Evolutionary conservation across 176 grass and related monocot genomes (phyloP).

Genomic region (Avena insularis): DNA sequence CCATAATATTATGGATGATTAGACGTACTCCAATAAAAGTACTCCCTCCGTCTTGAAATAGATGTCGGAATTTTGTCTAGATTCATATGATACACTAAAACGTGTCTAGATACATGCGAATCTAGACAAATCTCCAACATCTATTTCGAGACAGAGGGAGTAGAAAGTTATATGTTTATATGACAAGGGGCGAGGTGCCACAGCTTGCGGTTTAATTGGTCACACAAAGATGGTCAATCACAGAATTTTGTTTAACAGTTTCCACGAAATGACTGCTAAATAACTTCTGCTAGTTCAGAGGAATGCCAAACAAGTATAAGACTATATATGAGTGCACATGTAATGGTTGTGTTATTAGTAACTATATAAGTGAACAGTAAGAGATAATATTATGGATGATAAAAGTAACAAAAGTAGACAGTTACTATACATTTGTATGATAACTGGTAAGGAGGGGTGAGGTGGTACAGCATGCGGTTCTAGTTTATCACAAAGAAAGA

Average conservation of each 20-base stretch:
- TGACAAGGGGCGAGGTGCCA: not conserved
- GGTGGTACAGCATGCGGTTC: not conserved
- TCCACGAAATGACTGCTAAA: constrained; percentile 13
- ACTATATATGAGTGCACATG: not conserved
- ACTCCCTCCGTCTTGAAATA: no score
- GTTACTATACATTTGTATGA: not conserved
- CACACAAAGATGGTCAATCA: not conserved
- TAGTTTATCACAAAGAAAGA: constrained; percentile 3
- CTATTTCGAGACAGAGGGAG: no score
- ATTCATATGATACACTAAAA: no score
- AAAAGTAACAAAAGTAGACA: no score
- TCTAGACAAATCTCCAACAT: no score
- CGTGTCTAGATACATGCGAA: no score
- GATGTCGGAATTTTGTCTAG: no score
- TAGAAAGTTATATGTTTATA: not conserved
- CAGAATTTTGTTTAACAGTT: not conserved
- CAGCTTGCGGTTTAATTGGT: not conserved
- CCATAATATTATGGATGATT: not conserved
- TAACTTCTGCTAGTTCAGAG: constrained; percentile 23
- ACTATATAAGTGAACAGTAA: not conserved
- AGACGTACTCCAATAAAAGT: not conserved
- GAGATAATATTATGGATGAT: constrained; percentile 21
- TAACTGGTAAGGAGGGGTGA: not conserved
- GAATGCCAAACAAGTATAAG: not conserved
- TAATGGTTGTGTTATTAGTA: constrained; percentile 4